Conservation (phyloP, 2,329 filamentous ascomycete genomes). For the Pseudogymnoascus sp. region DNA sequence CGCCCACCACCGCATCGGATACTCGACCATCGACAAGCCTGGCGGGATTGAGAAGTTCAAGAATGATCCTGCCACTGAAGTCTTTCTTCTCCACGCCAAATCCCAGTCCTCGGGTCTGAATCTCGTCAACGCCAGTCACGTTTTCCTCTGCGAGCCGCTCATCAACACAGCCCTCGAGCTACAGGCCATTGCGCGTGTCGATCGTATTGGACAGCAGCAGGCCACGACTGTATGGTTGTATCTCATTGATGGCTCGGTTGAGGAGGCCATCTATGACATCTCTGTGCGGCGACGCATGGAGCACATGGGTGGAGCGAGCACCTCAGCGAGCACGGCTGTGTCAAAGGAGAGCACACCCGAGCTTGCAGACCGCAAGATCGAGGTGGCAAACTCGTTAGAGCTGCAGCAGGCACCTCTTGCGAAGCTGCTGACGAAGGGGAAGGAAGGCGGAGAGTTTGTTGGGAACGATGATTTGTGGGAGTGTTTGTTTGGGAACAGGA, state of each 20-base stretch:
- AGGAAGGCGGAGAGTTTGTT: slow-evolving; percentile 71
- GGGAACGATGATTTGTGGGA: slow-evolving; percentile 74
- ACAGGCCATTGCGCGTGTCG: slow-evolving; percentile 89
- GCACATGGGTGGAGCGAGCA: slow-evolving; percentile 51
- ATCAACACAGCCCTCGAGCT: slow-evolving; percentile 90
- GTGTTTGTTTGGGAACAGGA: slow-evolving; percentile 66
- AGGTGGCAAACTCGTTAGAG: slow-evolving; percentile 78
- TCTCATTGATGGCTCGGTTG: slow-evolving; percentile 80
- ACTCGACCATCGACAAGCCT: slow-evolving; percentile 59
- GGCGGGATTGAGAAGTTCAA: slow-evolving; percentile 71
- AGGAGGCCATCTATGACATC: slow-evolving; percentile 84
- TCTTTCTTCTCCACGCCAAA: slow-evolving; percentile 82
- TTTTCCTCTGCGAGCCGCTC: slow-evolving; percentile 89
- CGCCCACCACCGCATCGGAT: slow-evolving; percentile 62
- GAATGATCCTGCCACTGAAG: slow-evolving; percentile 64
- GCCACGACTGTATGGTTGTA: slow-evolving; percentile 95
- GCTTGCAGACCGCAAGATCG: slow-evolving; percentile 53
- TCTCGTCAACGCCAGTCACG: slow-evolving; percentile 84
- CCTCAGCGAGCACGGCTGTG: slow-evolving; percentile 34
- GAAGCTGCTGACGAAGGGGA: slow-evolving; percentile 62
- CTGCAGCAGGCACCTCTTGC: slow-evolving; percentile 65
- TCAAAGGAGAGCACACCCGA: slow-evolving; percentile 35
- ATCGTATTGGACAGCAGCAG: slow-evolving; percentile 83
- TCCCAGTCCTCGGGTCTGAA: slow-evolving; percentile 85
- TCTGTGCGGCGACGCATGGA: slow-evolving; percentile 71